Evolutionary conservation across 1,284 basidiomycete species (phyloP).

Genomic region (Sphaerobolus stellatus): DNA sequence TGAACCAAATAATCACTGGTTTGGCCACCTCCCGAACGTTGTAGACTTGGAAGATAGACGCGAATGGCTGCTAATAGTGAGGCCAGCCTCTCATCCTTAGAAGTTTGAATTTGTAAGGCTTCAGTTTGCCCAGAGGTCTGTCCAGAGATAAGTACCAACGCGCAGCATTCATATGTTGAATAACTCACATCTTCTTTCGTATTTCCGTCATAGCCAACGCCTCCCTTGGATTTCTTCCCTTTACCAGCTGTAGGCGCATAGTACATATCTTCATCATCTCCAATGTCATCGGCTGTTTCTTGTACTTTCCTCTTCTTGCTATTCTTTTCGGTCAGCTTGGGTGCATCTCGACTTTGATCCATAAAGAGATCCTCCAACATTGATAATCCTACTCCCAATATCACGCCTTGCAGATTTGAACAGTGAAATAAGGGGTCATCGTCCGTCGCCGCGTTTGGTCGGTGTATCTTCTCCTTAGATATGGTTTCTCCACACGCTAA

Average conservation of each 20-base stretch:
- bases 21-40: conserved; percentile 66
- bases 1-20: conserved; percentile 87
- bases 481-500: conserved; percentile 80
- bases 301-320: conserved; percentile 36
- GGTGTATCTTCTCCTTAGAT: conserved; percentile 42
- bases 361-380: conserved; percentile 72
- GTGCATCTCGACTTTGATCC: conserved; percentile 50
- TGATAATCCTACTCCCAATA: conserved; percentile 80
- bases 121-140: conserved; percentile 77
- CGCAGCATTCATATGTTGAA: no score
- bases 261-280: conserved; percentile 49
- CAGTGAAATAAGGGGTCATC: conserved; percentile 79
- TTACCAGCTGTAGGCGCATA: conserved; percentile 38
- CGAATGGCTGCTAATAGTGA: conserved; percentile 67
- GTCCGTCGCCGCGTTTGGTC: conserved; percentile 38
- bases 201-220: conserved; percentile 82
- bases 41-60: conserved; percentile 75
- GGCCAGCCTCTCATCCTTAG: conserved; percentile 71
- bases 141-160: no score
- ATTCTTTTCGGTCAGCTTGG: conserved; percentile 29
- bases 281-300: conserved; percentile 48
- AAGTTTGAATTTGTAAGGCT: conserved; percentile 67
- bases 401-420: conserved; percentile 80
- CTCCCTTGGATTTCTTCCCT: conserved; percentile 68
- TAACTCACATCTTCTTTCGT: conserved; percentile 75